Base-by-base conservation (phyloP, 164 flowering plant species). In the Vitis rotundifolia region DNA sequence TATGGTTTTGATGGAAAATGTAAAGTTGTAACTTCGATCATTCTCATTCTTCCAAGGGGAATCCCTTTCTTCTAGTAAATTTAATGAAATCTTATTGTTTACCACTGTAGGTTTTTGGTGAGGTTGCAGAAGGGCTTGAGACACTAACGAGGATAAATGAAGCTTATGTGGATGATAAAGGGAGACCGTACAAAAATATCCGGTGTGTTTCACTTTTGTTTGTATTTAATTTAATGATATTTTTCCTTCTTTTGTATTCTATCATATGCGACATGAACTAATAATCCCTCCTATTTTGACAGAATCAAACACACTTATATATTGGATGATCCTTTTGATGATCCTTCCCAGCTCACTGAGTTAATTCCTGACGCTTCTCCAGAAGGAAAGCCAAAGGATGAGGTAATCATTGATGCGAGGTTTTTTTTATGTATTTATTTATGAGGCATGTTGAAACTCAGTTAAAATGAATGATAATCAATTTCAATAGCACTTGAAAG, bases 291-390 rank as follows among this genome's bases (percentile, higher is more conserved):
- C 49, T 70, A 54, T 9, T 70, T 73, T 18, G 58, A 71, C 89
- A 94, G 99, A 68, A 87, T 95, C 63, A 95, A 91, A 56, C 99
- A 95, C 78, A 91, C 97, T 0, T 91, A 95, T 68, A 82, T 93
- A 51, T 80, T 95, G 60, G 91, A 91, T 64, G 99, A 95, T 82
- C 99, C 98, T 69, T 93, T 91, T 75, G 99, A 91, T 61, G 99
- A 95, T 82, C 98, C 98, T 73, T 68, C 92, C 0, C 87, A 88
- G 76, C 83, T 95, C 9, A 75, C 84, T 62, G 96, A 84, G 66
- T 75, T 89, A 51, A 86, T 95, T 76, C 97, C 98, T 13, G 92
- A 85, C 59, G 90, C 91, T 59, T 95, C 98, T 14, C 98, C 98
- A 18, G 97, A 89, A 79, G 98, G 98, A 75, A 91, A 83, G 62